Conservation (phyloP, 805 yeast genomes). For the Torulaspora delbrueckii region DNA sequence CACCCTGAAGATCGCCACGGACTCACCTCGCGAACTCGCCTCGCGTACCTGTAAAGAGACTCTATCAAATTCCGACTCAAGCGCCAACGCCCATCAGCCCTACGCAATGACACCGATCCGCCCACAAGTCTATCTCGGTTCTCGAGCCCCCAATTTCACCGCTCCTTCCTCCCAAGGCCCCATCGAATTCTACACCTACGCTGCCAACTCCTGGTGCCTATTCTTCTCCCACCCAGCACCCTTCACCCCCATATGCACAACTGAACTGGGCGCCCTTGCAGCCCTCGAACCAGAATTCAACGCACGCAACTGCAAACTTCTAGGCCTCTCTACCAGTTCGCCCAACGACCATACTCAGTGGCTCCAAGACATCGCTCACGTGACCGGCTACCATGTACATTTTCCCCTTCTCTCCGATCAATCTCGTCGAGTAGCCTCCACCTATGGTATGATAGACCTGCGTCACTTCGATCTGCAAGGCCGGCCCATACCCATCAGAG, state of each 20-base stretch:
- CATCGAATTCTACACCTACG: constrained; percentile 57
- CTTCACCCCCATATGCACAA: constrained; percentile 75
- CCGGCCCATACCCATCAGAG: constrained; percentile 62
- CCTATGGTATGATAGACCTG: constrained; percentile 66
- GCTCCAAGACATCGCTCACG: constrained; percentile 69
- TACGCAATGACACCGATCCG: constrained; percentile 8
- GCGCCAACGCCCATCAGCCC: neutral
- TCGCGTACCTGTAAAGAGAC: neutral
- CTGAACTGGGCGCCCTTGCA: constrained; percentile 74
- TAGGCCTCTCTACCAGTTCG: constrained; percentile 64
- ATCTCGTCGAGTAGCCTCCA: constrained; percentile 52
- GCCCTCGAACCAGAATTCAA: constrained; percentile 64
- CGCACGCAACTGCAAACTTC: constrained; percentile 58
- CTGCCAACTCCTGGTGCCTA: constrained; percentile 59
- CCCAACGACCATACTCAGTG: constrained; percentile 58
- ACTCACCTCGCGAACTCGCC: neutral
- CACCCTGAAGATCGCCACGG: neutral
- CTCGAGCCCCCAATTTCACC: constrained; percentile 64
- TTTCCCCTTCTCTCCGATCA: constrained; percentile 72
- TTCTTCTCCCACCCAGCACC: constrained; percentile 75
- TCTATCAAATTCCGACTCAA: neutral
- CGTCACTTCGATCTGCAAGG: constrained; percentile 63
- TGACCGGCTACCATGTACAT: constrained; percentile 48
- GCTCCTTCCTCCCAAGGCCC: constrained; percentile 61
- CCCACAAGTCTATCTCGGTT: constrained; percentile 39